phyloP scores from a whole-genome alignment of 805 yeast genomes.

The Brettanomyces naardenensis region DNA sequence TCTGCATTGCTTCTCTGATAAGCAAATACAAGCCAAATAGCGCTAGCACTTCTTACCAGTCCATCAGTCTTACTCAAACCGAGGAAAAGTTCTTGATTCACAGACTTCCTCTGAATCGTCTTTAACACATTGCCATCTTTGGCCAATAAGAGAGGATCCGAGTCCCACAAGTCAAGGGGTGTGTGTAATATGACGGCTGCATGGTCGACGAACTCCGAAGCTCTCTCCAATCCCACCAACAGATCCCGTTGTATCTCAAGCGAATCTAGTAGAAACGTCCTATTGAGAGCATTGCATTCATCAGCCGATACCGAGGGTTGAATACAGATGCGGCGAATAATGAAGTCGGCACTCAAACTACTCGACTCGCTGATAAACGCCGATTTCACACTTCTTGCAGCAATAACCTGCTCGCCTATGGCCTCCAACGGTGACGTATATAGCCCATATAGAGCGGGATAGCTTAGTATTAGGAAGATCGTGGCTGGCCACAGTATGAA shows the following conservation, averaged over 20 bases:
- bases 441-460: constrained; percentile 37
- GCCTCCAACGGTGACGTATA: constrained; percentile 19
- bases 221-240: constrained; percentile 15
- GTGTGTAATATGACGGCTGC: constrained; percentile 25
- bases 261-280: constrained; percentile 27
- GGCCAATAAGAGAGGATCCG: constrained; percentile 19
- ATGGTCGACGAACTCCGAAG: constrained; percentile 2
- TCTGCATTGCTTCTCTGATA: constrained; percentile 11
- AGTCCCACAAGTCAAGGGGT: constrained; percentile 38
- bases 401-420: too few species aligned
- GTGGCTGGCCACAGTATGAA: constrained; percentile 44
- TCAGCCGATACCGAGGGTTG: not conserved
- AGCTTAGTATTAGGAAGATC: constrained; percentile 37
- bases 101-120: constrained; percentile 30
- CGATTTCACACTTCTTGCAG: too few species aligned
- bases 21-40: constrained; percentile 29
- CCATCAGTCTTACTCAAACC: constrained; percentile 38
- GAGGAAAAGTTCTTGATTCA: constrained; percentile 25
- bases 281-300: constrained; percentile 25
- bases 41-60: constrained; percentile 31
- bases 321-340: not conserved
- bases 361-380: too few species aligned
- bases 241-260: constrained; percentile 28
- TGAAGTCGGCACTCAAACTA: not conserved
- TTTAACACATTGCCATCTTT: constrained; percentile 29